phyloP scores from a whole-genome alignment of 2,329 filamentous ascomycete genomes.

The Colletotrichum aenigma region DNA sequence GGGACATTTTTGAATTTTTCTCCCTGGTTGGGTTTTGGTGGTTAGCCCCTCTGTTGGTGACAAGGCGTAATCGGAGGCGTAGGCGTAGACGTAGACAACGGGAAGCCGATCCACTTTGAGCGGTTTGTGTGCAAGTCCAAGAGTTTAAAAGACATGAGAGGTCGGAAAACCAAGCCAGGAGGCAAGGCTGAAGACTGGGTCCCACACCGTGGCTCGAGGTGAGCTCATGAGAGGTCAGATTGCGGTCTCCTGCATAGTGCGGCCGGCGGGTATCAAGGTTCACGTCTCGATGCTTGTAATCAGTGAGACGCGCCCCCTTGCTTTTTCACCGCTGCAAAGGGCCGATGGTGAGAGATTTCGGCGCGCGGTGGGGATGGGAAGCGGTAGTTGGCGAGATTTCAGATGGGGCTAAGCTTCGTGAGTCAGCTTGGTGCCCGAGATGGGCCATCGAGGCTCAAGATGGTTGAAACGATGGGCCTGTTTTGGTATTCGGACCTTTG shows the following conservation, averaged over 20 bases:
- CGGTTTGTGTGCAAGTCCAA: slow-evolving; percentile 7
- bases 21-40: background rate
- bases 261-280: slow-evolving; percentile 6
- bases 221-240: background rate
- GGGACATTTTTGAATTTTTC: background rate
- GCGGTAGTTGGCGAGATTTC: slow-evolving; percentile 15
- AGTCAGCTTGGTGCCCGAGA: slow-evolving; percentile 18
- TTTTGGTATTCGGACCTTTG: background rate
- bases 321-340: slow-evolving; percentile 13
- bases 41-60: background rate
- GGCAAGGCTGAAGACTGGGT: slow-evolving; percentile 10
- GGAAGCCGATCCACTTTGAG: slow-evolving; percentile 12
- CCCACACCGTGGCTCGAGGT: slow-evolving; percentile 1
- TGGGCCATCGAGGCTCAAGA: background rate
- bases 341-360: slow-evolving; percentile 18
- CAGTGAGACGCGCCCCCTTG: background rate
- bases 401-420: slow-evolving; percentile 11
- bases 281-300: background rate
- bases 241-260: background rate
- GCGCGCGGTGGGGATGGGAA: slow-evolving; percentile 1
- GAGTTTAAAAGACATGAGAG: background rate
- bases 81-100: slow-evolving; percentile 2
- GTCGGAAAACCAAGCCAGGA: background rate
- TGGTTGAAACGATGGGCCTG: slow-evolving; percentile 11
- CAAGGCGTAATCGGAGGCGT: background rate